These are phyloP conservation scores for Durotheca rogersii DNA, from an alignment of 495 filamentous ascomycete species.

Conservation along the genomic window DNA sequence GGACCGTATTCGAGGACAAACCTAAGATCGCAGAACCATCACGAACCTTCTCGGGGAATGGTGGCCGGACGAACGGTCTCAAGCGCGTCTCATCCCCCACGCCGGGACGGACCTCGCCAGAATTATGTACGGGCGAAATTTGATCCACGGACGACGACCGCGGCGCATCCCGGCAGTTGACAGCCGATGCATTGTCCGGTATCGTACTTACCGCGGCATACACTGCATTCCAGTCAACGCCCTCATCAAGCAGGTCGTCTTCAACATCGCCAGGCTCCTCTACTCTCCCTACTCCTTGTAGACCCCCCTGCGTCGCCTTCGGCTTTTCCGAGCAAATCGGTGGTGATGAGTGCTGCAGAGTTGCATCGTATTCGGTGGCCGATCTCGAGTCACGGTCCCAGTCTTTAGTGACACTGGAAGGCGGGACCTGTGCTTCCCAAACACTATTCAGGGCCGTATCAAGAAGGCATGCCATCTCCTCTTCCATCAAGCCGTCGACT, in stretches of 20 bases:
- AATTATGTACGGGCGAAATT: background rate
- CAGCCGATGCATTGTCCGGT: constrained; percentile 3
- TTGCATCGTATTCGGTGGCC: constrained; percentile 32
- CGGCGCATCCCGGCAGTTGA: background rate
- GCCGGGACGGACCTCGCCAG: background rate
- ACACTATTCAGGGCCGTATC: background rate
- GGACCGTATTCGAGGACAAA: constrained; percentile 44
- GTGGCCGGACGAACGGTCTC: constrained; percentile 47
- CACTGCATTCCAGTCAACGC: constrained; percentile 42
- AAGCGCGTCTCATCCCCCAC: constrained; percentile 14
- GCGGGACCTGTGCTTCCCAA: constrained; percentile 31
- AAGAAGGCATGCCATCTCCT: constrained; percentile 25
- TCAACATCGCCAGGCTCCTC: background rate
- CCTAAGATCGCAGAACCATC: constrained; percentile 57
- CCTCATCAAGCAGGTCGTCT: constrained; percentile 39
- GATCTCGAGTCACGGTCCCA: constrained; percentile 34
- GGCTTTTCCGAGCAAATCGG: background rate
- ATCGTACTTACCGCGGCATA: constrained; percentile 17
- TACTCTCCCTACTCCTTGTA: background rate
- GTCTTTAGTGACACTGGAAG: constrained; percentile 30
- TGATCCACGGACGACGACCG: background rate
- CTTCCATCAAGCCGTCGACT: constrained; percentile 20
- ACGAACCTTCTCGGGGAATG: constrained; percentile 49
- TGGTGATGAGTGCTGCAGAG: constrained; percentile 29
- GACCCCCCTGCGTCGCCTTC: background rate